Conservation (phyloP, 257 asterid genomes). For the Gentiana macrophylla region DNA sequence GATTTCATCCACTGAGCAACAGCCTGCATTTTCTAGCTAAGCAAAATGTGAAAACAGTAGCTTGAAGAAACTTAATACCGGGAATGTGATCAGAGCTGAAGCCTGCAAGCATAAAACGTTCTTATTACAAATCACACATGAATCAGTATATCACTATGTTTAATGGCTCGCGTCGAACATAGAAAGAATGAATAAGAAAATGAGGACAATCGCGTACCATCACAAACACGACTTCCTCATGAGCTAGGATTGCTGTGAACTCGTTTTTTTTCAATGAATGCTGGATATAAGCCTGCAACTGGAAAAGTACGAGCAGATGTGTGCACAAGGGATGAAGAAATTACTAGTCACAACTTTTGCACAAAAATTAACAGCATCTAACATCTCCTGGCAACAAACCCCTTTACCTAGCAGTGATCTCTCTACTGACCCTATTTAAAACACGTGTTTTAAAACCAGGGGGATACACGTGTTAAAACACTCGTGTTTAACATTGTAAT, state of each 20-base stretch:
- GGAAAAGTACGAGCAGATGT: background rate
- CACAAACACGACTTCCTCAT: slow-evolving; percentile 67
- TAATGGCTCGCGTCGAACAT: background rate
- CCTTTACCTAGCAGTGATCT: too few relatives aligned
- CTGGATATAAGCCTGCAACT: slow-evolving; percentile 62
- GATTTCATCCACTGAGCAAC: too few relatives aligned
- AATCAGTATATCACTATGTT: too few relatives aligned
- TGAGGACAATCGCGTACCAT: slow-evolving; percentile 32
- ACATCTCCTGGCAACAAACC: too few relatives aligned
- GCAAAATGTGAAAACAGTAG: slow-evolving; percentile 34
- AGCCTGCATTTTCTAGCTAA: slow-evolving; percentile 19
- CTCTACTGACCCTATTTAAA: too few relatives aligned
- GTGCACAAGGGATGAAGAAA: too few relatives aligned
- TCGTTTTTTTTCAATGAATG: slow-evolving; percentile 42
- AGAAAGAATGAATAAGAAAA: background rate
- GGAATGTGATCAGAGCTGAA: slow-evolving; percentile 55
- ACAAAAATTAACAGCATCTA: too few relatives aligned
- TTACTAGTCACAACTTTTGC: too few relatives aligned
- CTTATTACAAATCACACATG: background rate
- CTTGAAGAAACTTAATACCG: slow-evolving; percentile 43
- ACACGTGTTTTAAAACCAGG: too few relatives aligned
- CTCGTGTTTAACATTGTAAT: too few relatives aligned
- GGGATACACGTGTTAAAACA: too few relatives aligned
- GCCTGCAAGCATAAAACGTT: slow-evolving; percentile 34
- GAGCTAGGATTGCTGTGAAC: slow-evolving; percentile 49